These are phyloP conservation scores for Helianthus tuberosus DNA, from an alignment of 129 eudicot genomes.

Conservation along the genomic window DNA sequence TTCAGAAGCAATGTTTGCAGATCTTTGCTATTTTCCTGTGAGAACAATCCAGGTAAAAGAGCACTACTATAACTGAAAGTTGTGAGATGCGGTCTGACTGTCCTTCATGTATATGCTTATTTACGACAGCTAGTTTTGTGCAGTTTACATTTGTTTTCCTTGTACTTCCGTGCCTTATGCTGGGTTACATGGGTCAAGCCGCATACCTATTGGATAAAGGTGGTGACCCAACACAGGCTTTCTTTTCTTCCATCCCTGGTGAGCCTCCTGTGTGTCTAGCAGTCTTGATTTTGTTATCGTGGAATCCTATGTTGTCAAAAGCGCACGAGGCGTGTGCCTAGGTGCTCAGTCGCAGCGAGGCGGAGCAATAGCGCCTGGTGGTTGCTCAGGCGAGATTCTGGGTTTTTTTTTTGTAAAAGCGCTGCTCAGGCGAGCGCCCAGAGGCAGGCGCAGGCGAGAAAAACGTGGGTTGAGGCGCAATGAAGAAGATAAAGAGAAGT, in stretches of 20 bases:
- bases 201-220: slow-evolving; percentile 88
- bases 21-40: slow-evolving; percentile 95
- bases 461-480: too few relatives aligned
- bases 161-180: slow-evolving; percentile 93
- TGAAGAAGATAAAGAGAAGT: too few relatives aligned
- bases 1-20: slow-evolving; percentile 99
- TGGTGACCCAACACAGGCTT: slow-evolving; percentile 70
- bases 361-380: too few relatives aligned
- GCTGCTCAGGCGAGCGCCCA: too few relatives aligned
- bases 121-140: slow-evolving; percentile 28
- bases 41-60: slow-evolving; percentile 81
- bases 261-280: slow-evolving; percentile 30
- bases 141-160: slow-evolving; percentile 85
- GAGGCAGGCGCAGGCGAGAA: too few relatives aligned
- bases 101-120: slow-evolving; percentile 4
- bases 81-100: neutral
- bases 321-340: too few relatives aligned
- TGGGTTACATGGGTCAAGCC: slow-evolving; percentile 99
- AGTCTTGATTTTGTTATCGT: slow-evolving; percentile 1
- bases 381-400: too few relatives aligned
- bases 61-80: neutral
- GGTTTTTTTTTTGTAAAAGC: too few relatives aligned
- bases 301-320: too few relatives aligned
- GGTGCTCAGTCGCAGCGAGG: too few relatives aligned
- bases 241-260: slow-evolving; percentile 94